A percentile compares a stretch with the other conserved stretches of the same genome.
Evolutionary conservation across 352 stramenopile genomes (phyloP).

Genomic region (Phytopythium mirpurense): DNA sequence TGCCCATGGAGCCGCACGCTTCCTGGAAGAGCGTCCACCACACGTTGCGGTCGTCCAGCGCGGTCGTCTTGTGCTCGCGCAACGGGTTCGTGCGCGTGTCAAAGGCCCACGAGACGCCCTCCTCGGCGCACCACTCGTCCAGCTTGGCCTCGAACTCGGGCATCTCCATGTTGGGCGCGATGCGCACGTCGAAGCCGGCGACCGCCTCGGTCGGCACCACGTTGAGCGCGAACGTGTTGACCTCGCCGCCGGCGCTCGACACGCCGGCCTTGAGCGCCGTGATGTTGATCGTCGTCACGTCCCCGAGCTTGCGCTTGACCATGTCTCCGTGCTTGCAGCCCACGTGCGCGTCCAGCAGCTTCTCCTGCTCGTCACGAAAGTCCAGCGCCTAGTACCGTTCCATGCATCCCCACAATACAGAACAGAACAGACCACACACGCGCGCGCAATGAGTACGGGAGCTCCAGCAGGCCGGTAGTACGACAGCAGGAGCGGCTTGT

Average conservation of each 20-base stretch:
- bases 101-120: conserved; percentile 83
- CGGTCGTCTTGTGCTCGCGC: conserved; percentile 55
- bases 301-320: conserved; percentile 88
- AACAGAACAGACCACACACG: no score
- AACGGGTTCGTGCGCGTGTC: conserved; percentile 31
- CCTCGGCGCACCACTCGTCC: conserved; percentile 87
- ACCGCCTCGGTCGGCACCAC: conserved; percentile 90
- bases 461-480: no score
- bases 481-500: no score
- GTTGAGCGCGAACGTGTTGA: conserved; percentile 86
- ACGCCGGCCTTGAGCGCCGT: conserved; percentile 92
- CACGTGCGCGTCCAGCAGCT: conserved; percentile 53
- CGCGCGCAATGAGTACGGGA: no score
- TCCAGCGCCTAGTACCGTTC: conserved; percentile 75
- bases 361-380: conserved; percentile 88
- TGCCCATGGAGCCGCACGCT: conserved; percentile 38
- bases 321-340: conserved; percentile 91
- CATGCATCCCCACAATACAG: no score
- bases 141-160: conserved; percentile 84
- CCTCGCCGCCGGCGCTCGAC: conserved; percentile 58
- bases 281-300: conserved; percentile 96
- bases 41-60: conserved; percentile 42
- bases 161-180: conserved; percentile 85
- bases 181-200: conserved; percentile 93
- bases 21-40: conserved; percentile 63